Percentiles rank a stretch among this genome's conserved stretches.
Evolutionary conservation across 2,329 filamentous ascomycete genomes (phyloP).

Genomic region (Scedosporium minutisporum): DNA sequence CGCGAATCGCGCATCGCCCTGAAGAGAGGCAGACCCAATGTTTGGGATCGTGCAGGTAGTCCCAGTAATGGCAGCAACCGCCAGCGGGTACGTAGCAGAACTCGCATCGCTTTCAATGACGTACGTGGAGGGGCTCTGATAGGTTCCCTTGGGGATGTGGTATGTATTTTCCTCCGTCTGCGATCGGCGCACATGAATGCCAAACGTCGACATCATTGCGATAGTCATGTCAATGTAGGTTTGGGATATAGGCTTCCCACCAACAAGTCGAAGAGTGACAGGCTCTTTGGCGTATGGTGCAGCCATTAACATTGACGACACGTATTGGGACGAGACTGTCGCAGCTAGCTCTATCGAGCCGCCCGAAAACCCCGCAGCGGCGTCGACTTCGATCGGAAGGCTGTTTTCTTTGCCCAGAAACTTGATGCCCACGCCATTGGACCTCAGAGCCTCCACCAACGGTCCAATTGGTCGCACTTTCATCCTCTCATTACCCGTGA

Average conservation of each 20-base stretch:
- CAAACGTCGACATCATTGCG: slow-evolving; percentile 92
- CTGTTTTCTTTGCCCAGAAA: slow-evolving; percentile 79
- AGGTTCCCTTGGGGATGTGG: slow-evolving; percentile 76
- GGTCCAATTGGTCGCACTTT: slow-evolving; percentile 90
- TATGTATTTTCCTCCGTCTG: slow-evolving; percentile 79
- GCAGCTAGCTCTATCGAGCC: slow-evolving; percentile 86
- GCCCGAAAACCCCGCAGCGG: slow-evolving; percentile 73
- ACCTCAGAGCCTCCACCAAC: slow-evolving; percentile 77
- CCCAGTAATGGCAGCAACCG: slow-evolving; percentile 88
- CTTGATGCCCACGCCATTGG: slow-evolving; percentile 78
- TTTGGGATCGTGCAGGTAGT: slow-evolving; percentile 95
- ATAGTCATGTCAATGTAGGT: slow-evolving; percentile 98
- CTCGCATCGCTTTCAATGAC: slow-evolving; percentile 94
- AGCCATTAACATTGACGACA: slow-evolving; percentile 93
- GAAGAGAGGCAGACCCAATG: slow-evolving; percentile 82
- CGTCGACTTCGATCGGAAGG: slow-evolving; percentile 72
- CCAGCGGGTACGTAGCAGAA: slow-evolving; percentile 91
- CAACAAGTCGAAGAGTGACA: slow-evolving; percentile 80
- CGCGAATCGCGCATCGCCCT: slow-evolving; percentile 91
- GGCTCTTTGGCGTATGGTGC: slow-evolving; percentile 93
- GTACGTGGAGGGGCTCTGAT: slow-evolving; percentile 78
- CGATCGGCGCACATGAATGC: slow-evolving; percentile 69
- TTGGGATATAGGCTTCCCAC: slow-evolving; percentile 96
- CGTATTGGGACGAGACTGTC: slow-evolving; percentile 97
- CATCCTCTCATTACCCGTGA: slow-evolving; percentile 95